Base-by-base conservation (phyloP, 768 basidiomycete species). In the Suillus variegatus region DNA sequence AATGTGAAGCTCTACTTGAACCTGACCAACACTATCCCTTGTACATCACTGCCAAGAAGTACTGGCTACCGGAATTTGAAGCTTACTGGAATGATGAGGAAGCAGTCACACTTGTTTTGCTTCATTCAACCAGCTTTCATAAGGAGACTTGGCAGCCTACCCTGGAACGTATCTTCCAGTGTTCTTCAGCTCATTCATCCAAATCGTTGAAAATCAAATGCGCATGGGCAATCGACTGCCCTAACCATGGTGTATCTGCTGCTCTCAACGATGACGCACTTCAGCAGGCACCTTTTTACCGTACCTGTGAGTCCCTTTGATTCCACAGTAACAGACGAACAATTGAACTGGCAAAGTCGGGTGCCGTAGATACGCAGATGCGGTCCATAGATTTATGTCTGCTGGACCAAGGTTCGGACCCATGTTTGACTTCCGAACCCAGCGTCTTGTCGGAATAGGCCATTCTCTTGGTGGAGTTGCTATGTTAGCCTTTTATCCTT, bases 111-210 rank as follows among this genome's bases (percentile, higher is more conserved):
- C 78, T 90, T 41, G 76, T 90, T 40, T 70, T 88, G n/a, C 76
- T 89, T 2, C 89, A 91, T 72, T 85, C 88, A 5, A 90, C 89
- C 2, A 88, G 88, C 72, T 91, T 88, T 69, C 89, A 89, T 77
- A 90, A 90, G 73, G 89, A 91, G 76, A 87, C 84, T 3, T 91
- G 87, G 88, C 87, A 89, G 67, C 87, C 89, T 2, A 82, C 84
- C 4, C 68, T 91, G 16, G 79, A 80, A 28, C 77, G 76, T 16
- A 67, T 91, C 28, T 85, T 89, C 60, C 0, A 72, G 78, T 46
- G 2, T 69, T n/a, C 61, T 64, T 6, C 28, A 36, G 20, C 20
- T n/a, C n/a, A 46, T 35, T 28, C 5, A 14, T 40, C 8, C 32
- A 1, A n/a, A 18, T n/a, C n/a, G 14, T 56, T 64, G 8, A 74